These are phyloP conservation scores for Zelonia costaricensis DNA, from an alignment of 208 protist species.

Conservation along the genomic window DNA sequence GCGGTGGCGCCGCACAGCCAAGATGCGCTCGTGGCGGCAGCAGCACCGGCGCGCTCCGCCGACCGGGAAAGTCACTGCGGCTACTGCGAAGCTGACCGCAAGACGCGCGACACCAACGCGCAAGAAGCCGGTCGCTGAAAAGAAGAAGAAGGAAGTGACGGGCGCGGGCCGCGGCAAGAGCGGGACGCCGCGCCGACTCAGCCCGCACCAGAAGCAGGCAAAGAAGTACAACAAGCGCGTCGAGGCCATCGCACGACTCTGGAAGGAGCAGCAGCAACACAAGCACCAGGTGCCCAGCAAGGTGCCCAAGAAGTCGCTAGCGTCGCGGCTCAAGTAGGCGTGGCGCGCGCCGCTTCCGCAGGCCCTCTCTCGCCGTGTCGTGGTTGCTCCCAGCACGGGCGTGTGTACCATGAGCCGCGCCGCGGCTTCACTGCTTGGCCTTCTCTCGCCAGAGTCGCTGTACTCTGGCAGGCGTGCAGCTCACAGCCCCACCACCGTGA, in stretches of 20 bases:
- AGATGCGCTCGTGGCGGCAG: neutral
- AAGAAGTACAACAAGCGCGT: slow-evolving; percentile 90
- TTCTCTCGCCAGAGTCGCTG: no score
- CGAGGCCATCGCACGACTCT: slow-evolving; percentile 79
- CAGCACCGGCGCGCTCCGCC: neutral
- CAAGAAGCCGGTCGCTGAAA: no score
- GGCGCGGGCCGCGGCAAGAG: neutral
- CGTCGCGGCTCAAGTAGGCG: slow-evolving; percentile 4
- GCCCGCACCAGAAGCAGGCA: slow-evolving; percentile 50
- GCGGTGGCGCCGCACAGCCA: neutral
- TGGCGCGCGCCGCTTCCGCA: no score
- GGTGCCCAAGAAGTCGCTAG: neutral
- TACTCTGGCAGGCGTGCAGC: no score
- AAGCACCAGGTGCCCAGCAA: neutral
- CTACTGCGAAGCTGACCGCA: neutral
- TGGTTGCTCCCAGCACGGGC: no score
- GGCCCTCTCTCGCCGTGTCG: no score
- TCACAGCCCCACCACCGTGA: no score
- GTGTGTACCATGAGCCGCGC: no score
- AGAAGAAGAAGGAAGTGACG: no score
- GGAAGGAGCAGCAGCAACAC: slow-evolving; percentile 52
- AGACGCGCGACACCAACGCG: neutral
- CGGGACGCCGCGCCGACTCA: slow-evolving; percentile 11
- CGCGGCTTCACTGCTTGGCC: no score
- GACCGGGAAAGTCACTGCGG: neutral